phyloP scores from a whole-genome alignment of 2,329 filamentous ascomycete species.

The Cladosporium sp. region DNA sequence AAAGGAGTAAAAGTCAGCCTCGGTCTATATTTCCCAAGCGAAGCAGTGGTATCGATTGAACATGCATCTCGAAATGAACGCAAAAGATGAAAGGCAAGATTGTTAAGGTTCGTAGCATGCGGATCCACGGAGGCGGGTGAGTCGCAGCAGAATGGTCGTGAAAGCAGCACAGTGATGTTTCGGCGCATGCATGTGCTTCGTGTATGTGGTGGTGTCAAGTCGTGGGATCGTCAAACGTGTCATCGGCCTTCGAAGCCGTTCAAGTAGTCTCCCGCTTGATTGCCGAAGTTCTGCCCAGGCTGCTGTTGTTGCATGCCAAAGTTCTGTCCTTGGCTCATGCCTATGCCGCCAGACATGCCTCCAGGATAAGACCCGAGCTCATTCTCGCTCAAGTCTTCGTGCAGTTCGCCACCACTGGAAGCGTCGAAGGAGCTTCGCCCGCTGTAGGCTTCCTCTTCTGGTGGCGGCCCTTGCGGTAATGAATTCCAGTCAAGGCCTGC shows the following conservation, averaged over 20 bases:
- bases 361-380: constrained; percentile 25
- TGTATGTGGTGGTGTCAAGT: neutral
- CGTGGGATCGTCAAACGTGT: constrained; percentile 11
- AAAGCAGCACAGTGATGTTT: too few species aligned
- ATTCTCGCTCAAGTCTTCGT: constrained; percentile 56
- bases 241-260: constrained; percentile 33
- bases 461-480: constrained; percentile 53
- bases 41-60: too few species aligned
- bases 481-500: constrained; percentile 83
- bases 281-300: constrained; percentile 12
- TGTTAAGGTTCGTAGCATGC: too few species aligned
- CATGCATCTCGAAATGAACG: neutral
- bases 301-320: constrained; percentile 14
- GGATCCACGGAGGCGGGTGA: too few species aligned
- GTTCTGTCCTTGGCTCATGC: neutral
- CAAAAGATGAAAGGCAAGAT: neutral
- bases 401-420: constrained; percentile 62
- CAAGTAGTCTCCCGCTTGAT: constrained; percentile 26
- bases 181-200: neutral
- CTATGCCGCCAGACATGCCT: constrained; percentile 18
- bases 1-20: too few species aligned
- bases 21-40: too few species aligned
- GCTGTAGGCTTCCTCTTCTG: constrained; percentile 57
- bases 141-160: too few species aligned
- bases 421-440: constrained; percentile 78